Evolutionary conservation across 2,329 filamentous ascomycete genomes (phyloP).

Genomic region (Xylaria sp.): DNA sequence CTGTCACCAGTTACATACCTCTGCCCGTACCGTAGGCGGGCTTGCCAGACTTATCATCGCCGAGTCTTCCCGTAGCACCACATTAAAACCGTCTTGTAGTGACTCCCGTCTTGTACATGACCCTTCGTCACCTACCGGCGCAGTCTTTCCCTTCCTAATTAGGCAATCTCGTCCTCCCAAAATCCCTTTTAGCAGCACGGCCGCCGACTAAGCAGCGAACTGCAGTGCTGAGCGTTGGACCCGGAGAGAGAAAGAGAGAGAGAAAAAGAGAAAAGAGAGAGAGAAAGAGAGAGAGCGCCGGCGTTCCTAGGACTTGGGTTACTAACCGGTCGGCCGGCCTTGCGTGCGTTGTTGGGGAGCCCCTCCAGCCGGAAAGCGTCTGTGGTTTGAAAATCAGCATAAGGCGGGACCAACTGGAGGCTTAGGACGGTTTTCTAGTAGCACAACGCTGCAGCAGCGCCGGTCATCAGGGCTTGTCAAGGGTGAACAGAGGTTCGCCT

Average conservation of each 20-base stretch:
- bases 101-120: constrained; percentile 24
- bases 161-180: constrained; percentile 26
- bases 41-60: constrained; percentile 24
- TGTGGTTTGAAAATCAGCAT: constrained; percentile 18
- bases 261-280: too few species aligned
- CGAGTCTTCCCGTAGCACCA: constrained; percentile 28
- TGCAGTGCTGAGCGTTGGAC: constrained; percentile 29
- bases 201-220: constrained; percentile 23
- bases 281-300: too few species aligned
- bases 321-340: constrained; percentile 20
- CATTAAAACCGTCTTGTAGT: constrained; percentile 27
- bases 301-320: constrained; percentile 26
- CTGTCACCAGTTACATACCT: constrained; percentile 31
- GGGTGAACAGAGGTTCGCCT: constrained; percentile 29
- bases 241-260: too few species aligned
- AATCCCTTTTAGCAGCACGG: constrained; percentile 23
- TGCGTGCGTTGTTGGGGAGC: constrained; percentile 23
- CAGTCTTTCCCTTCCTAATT: constrained; percentile 33
- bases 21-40: constrained; percentile 24
- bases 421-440: constrained; percentile 31
- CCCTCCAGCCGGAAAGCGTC: constrained; percentile 20
- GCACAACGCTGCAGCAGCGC: constrained; percentile 35
- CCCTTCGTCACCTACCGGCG: constrained; percentile 27
- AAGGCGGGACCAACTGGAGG: constrained; percentile 23
- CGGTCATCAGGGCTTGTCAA: constrained; percentile 26